A percentile compares a stretch with the other conserved stretches of the same genome.
Evolutionary conservation across 192 early-diverging fungal genomes (phyloP).

Genomic region (Entomortierella parvispora): DNA sequence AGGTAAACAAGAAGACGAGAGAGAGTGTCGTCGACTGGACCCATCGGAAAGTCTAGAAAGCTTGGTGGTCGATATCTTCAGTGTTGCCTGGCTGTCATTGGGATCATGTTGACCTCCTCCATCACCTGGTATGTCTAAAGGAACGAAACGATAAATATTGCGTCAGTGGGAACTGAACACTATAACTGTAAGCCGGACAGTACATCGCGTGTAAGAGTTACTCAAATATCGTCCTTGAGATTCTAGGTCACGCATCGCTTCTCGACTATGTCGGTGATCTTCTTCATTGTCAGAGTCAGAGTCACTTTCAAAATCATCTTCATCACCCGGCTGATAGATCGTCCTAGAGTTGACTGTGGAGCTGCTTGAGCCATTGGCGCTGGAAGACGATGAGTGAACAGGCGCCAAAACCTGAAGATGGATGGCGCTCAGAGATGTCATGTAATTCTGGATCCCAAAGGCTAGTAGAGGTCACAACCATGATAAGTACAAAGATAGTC

Average conservation of each 20-base stretch:
- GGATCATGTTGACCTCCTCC: neutral
- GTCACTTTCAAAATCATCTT: neutral
- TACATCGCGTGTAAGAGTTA: too few species aligned
- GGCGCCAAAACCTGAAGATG: constrained; percentile 11
- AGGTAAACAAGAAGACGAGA: neutral
- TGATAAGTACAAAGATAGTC: too few species aligned
- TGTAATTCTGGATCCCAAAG: too few species aligned
- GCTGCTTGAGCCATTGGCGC: constrained; percentile 2
- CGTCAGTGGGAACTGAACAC: too few species aligned
- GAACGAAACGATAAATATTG: too few species aligned
- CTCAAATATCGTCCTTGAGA: neutral
- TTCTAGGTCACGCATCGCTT: neutral
- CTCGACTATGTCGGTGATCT: too few species aligned
- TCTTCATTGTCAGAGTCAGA: neutral
- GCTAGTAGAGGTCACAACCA: too few species aligned
- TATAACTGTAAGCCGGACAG: too few species aligned
- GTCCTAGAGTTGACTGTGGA: constrained; percentile 2
- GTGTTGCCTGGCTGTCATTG: neutral
- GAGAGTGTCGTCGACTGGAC: neutral
- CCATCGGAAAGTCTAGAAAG: neutral
- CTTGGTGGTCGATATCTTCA: constrained; percentile 1
- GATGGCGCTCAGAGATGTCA: constrained; percentile 23
- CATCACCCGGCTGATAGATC: neutral
- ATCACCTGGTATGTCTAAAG: neutral
- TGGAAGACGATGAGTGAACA: neutral